Evolutionary conservation across 371 early-diverging fungal genomes (phyloP), one percentile per base, ranked within the genome.

Genomic region (Nematocida minor): DNA sequence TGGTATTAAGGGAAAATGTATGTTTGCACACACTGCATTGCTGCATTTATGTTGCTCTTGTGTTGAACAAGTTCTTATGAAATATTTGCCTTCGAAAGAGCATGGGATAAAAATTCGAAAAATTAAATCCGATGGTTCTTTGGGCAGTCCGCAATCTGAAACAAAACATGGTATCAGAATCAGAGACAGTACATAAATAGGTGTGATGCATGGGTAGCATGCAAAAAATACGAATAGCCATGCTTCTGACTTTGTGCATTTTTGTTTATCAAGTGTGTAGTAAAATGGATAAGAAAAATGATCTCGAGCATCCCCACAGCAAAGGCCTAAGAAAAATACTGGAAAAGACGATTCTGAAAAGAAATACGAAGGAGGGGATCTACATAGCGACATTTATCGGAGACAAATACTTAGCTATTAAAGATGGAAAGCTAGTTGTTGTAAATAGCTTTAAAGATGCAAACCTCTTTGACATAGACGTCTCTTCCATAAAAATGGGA

Each of bases 131-230:
- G 38, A 60, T 49, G 46, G 38, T 7, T 57, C 57, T 57, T 20
- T 34, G 34, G 34, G 57, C 11, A 22, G 31, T 1, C 57, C 36
- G 29, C n/a, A 32, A 34, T 57, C 57, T 57, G 57, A 55, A 66
- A 31, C 41, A 64, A 74, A 74, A 74, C 77, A 74, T 9, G 60
- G 77, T 74, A 74, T 74, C 77, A 74, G 77, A 74, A 62, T 74
- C 63, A 74, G 16, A n/a, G 16, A 46, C 14, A 63, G 38, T 67
- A 11, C 38, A 41, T 55, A 55, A 70, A 38, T 47, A 42, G 27
- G 22, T n/a, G 31, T 46, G 27, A 67, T 22, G 63, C 36, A n/a
- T 18, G 27, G 25, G 66, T 1, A 67, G 31, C 40, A 67, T 51
- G 57, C 38, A 29, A 31, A 55, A 29, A 36, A 46, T 11, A 41